A percentile compares a stretch with the other conserved stretches of the same genome.
Conservation (phyloP, 441 rosid species). For the Erysimum pusillum region DNA sequence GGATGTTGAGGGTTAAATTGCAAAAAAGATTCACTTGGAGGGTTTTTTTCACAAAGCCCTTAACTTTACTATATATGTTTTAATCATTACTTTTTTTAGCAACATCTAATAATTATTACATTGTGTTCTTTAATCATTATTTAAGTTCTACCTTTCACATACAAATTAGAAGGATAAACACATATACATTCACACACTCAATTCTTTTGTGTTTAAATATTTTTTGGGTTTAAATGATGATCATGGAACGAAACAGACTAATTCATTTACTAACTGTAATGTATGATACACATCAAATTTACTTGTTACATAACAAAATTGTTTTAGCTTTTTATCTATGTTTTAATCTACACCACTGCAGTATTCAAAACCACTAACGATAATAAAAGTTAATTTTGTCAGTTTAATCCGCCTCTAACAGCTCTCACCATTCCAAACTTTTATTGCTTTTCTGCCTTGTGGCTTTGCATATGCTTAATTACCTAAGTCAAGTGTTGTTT, state of each 20-base stretch:
- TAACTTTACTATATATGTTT: too few relatives aligned
- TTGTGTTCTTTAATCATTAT: conserved; percentile 3
- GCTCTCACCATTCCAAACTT: neutral
- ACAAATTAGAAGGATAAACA: neutral
- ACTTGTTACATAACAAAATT: too few relatives aligned
- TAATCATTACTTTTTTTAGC: neutral
- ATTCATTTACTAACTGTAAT: neutral
- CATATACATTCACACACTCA: neutral
- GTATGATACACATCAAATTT: too few relatives aligned
- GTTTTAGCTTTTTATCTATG: too few relatives aligned
- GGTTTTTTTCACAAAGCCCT: too few relatives aligned
- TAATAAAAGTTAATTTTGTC: too few relatives aligned
- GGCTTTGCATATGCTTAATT: neutral
- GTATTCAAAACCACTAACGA: too few relatives aligned
- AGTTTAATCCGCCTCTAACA: too few relatives aligned
- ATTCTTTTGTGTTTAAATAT: neutral
- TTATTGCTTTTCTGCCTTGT: too few relatives aligned
- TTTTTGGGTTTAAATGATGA: neutral
- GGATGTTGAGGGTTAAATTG: too few relatives aligned
- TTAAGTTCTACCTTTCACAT: neutral
- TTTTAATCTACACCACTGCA: too few relatives aligned
- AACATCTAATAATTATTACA: neutral
- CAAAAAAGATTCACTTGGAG: too few relatives aligned
- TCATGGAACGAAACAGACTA: neutral
- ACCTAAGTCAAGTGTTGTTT: neutral